Percentiles rank a stretch among this genome's conserved stretches.
phyloP scores from a whole-genome alignment of 2,329 filamentous ascomycete genomes.

The Apiospora malaysiana region DNA sequence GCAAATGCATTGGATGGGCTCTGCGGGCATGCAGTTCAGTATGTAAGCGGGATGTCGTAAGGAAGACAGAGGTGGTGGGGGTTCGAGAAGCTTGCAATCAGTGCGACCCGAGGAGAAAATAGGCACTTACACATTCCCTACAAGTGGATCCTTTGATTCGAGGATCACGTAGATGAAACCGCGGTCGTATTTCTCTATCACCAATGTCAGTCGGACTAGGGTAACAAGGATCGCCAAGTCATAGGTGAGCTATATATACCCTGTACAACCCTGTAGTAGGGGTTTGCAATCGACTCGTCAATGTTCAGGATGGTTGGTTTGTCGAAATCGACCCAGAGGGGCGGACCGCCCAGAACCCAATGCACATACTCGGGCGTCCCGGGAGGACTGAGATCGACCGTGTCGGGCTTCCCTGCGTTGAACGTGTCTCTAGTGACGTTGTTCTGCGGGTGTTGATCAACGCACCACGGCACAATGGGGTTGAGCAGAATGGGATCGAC shows the following conservation, averaged over 20 bases:
- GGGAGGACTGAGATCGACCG: slow-evolving; percentile 36
- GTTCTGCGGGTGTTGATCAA: slow-evolving; percentile 30
- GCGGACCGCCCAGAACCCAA: slow-evolving; percentile 28
- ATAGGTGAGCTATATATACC: slow-evolving; percentile 25
- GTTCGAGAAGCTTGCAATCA: too few relatives aligned
- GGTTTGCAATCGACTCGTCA: slow-evolving; percentile 25
- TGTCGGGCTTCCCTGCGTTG: slow-evolving; percentile 26
- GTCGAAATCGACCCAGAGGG: slow-evolving; percentile 32
- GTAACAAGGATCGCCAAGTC: background rate
- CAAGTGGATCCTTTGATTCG: slow-evolving; percentile 21
- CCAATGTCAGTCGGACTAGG: background rate
- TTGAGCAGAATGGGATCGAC: slow-evolving; percentile 27
- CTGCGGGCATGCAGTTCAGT: slow-evolving; percentile 30
- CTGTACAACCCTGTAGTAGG: slow-evolving; percentile 29
- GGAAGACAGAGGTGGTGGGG: background rate
- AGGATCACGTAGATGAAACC: slow-evolving; percentile 32
- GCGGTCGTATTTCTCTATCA: slow-evolving; percentile 27
- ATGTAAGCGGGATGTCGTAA: background rate
- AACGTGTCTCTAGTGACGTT: slow-evolving; percentile 31
- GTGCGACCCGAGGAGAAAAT: background rate
- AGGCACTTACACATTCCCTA: slow-evolving; percentile 28
- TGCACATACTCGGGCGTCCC: slow-evolving; percentile 34
- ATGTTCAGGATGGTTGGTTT: slow-evolving; percentile 32
- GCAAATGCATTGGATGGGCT: slow-evolving; percentile 36
- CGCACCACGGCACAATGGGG: slow-evolving; percentile 30